Evolutionary conservation across 371 early-diverging fungal genomes (phyloP).

Genomic region (Umbelopsis sp.): DNA sequence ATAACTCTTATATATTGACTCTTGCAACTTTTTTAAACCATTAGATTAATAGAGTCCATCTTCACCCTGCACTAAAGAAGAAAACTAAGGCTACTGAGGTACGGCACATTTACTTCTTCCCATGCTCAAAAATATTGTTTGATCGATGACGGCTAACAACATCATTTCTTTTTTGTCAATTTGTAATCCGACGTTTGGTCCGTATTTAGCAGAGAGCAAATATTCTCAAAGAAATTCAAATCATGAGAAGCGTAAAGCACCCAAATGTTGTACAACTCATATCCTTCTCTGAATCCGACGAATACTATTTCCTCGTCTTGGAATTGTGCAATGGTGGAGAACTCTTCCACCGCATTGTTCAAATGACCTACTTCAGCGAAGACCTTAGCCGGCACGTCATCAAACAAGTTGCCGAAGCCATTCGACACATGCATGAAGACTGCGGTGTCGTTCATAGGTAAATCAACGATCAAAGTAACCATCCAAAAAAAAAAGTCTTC

Average conservation of each 20-base stretch:
- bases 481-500: neutral
- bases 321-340: slow-evolving; percentile 64
- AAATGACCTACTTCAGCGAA: slow-evolving; percentile 64
- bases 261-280: slow-evolving; percentile 78
- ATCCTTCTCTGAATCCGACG: slow-evolving; percentile 66
- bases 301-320: slow-evolving; percentile 38
- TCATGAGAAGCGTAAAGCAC: slow-evolving; percentile 83
- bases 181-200: neutral
- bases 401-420: slow-evolving; percentile 83
- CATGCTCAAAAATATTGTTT: too few relatives aligned
- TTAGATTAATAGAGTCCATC: neutral
- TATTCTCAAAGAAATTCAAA: slow-evolving; percentile 85
- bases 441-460: slow-evolving; percentile 72
- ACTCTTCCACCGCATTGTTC: slow-evolving; percentile 65
- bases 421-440: slow-evolving; percentile 83
- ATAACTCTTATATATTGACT: too few relatives aligned
- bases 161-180: neutral
- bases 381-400: slow-evolving; percentile 75
- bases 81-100: slow-evolving; percentile 53
- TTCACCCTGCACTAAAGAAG: slow-evolving; percentile 43
- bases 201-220: slow-evolving; percentile 61
- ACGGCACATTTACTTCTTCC: slow-evolving; percentile 11
- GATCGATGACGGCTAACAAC: neutral
- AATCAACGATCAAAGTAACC: slow-evolving; percentile 34
- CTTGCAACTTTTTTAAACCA: neutral